Percentiles rank a stretch among this genome's conserved stretches.
Evolutionary conservation across 495 filamentous ascomycete genomes (phyloP).

Genomic region (Neurospora cerealis): DNA sequence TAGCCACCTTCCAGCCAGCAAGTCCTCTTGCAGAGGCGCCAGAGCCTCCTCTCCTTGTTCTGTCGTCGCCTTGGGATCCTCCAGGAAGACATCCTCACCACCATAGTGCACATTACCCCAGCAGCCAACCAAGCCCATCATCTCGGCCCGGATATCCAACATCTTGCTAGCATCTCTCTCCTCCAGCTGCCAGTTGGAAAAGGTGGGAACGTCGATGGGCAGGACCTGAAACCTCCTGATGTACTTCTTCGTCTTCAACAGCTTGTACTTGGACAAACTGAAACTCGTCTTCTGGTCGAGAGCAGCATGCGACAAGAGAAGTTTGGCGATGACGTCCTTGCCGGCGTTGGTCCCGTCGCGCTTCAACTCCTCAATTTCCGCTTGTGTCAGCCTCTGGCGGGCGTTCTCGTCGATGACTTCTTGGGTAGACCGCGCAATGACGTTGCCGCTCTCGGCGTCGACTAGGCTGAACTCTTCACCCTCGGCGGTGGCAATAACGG

Average conservation of each 20-base stretch:
- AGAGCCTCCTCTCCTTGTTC: constrained; percentile 18
- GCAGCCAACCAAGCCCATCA: constrained; percentile 53
- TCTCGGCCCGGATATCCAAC: constrained; percentile 85
- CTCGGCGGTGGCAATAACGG: constrained; percentile 16
- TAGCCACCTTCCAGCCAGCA: constrained; percentile 60
- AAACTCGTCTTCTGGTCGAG: constrained; percentile 92
- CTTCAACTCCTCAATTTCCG: constrained; percentile 90
- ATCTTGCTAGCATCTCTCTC: constrained; percentile 69
- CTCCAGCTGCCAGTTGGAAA: constrained; percentile 63
- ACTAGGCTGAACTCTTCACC: constrained; percentile 34
- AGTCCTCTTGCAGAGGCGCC: constrained; percentile 9
- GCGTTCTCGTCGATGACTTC: constrained; percentile 70
- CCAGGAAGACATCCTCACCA: constrained; percentile 25
- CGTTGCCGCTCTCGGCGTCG: constrained; percentile 36
- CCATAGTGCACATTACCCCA: constrained; percentile 44
- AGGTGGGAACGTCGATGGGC: constrained; percentile 65
- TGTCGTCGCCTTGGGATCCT: constrained; percentile 14
- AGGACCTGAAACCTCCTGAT: constrained; percentile 74
- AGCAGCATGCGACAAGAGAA: constrained; percentile 73
- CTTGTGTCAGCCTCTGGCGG: constrained; percentile 69
- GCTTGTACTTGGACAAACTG: constrained; percentile 85
- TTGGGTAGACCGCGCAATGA: constrained; percentile 68
- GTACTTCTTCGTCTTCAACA: constrained; percentile 91
- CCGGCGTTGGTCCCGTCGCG: constrained; percentile 65
- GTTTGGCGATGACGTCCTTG: constrained; percentile 77